Base-by-base conservation (phyloP, 495 filamentous ascomycete species). In the Xylaria intraflava region DNA sequence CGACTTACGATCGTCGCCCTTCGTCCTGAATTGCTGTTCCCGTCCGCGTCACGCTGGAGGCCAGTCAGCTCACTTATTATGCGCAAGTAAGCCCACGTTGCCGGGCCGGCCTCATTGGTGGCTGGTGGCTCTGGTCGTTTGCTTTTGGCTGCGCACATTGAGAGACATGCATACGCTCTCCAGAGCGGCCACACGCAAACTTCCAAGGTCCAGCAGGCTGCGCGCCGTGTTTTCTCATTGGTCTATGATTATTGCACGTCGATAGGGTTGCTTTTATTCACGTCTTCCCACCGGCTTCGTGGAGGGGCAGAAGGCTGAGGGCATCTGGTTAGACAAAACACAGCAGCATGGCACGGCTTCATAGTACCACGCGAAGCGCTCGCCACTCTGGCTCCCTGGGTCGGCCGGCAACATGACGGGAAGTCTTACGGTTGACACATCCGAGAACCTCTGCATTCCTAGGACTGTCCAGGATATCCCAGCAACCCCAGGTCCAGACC, bases 221-320 rank as follows among this genome's bases (percentile, higher is more conserved):
- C 40, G 20, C 49, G 33, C 30, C 31, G 19, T 38, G 23, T 17
- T 17, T n/a, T n/a, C 38, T 33, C 1, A 51, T 27, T 51, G 48
- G 33, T 8, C 12, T 24, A 3, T 8, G 10, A 8, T 7, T 20
- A 36, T 19, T 44, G n/a, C 31, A 39, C 31, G 14, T 35, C 14
- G 7, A 35, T 35, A 12, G 33, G 20, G 33, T 53, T 53, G 31
- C 41, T 53, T 53, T 53, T 53, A 53, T 53, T 53, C 46, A 42
- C 36, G 39, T 53, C 50, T 17, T n/a, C 26, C 20, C 40, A 12
- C 24, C 12, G 40, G 8, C 23, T 40, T 40, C 22, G 11, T 31
- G 19, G 33, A 40, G 40, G 38, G 24, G 33, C 23, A 31, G 46
- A 35, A n/a, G 33, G 42, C 42, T 46, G 43, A 35, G 22, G 20